Base-by-base conservation (phyloP, 805 yeast genomes). In the Candida michaelii region DNA sequence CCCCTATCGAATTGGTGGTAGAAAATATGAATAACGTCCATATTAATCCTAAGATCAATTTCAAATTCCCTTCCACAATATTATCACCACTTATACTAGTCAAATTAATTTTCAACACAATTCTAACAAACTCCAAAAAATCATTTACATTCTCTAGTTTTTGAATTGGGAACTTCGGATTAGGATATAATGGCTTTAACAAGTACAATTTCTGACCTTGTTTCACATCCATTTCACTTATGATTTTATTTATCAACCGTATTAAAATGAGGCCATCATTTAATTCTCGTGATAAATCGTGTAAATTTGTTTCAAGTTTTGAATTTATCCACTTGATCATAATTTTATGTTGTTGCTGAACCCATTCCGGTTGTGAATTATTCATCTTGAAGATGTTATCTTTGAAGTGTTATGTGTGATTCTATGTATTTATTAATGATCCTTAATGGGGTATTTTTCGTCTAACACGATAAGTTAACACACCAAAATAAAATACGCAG, bases 291-390 rank as follows among this genome's bases (percentile, higher is more conserved):
- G 63, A 38, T 4, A 69, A 48, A 34, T 57, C 53, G 4, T 49
- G 24, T 7, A 52, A 40, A 11, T 45, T 44, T 1, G 55, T 44
- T 16, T 51, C 52, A 15, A 73, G 47, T 48, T 73, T 73, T 25
- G 66, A 48, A 46, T 72, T 72, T 31, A 76, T 56, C 81, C 82
- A 77, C 43, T 77, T 58, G 14, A 69, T 49, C 65, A 76, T 71
- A n/a, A 78, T 70, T 49, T 66, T 68, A 35, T 73, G 67, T 53
- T 77, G 81, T 25, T 65, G 56, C 16, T 55, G 49, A 14, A 69
- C 65, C 80, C 81, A 76, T 30, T 46, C 49, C 2, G 52, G 44
- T 16, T 21, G 24, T 33, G 13, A 9, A 4, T 13, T 14, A 8
- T 18, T 33, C 19, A 14, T 31, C 24, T 14, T 31, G 19, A n/a